Percentiles rank a stretch among this genome's conserved stretches.
phyloP scores from a whole-genome alignment of 1,139 yeast genomes.

The Debaryomyces robertsiae region DNA sequence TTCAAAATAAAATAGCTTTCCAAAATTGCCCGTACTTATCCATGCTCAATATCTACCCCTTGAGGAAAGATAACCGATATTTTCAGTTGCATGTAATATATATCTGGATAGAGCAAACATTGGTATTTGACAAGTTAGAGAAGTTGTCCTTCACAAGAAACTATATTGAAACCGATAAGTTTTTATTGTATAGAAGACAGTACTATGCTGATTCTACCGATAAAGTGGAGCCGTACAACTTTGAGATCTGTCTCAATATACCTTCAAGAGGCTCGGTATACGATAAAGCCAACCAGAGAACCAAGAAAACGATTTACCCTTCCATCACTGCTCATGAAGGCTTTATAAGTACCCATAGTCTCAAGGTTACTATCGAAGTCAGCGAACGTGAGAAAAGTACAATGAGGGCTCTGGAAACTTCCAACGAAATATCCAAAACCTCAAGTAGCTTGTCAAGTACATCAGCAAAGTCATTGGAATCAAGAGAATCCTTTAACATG shows the following conservation, averaged over 20 bases:
- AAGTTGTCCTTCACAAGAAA: slow-evolving; percentile 3
- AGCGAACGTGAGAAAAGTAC: slow-evolving; percentile 13
- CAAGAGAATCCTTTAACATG: slow-evolving; percentile 1
- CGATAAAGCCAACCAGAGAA: slow-evolving; percentile 4
- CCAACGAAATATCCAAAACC: slow-evolving; percentile 1
- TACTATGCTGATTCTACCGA: slow-evolving; percentile 12
- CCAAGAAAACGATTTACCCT: slow-evolving; percentile 16
- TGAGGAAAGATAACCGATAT: slow-evolving; percentile 7
- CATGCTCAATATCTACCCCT: slow-evolving; percentile 14
- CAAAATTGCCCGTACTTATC: slow-evolving; percentile 15
- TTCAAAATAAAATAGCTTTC: slow-evolving; percentile 20
- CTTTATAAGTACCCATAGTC: slow-evolving; percentile 15
- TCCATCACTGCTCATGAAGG: slow-evolving; percentile 13
- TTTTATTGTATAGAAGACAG: slow-evolving; percentile 12
- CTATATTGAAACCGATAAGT: slow-evolving; percentile 14
- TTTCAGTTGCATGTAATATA: slow-evolving; percentile 16
- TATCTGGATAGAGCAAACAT: slow-evolving; percentile 15
- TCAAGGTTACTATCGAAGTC: slow-evolving; percentile 18
- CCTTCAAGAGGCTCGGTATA: slow-evolving; percentile 7
- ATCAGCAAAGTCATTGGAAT: slow-evolving; percentile 7
- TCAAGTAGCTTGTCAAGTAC: slow-evolving; percentile 6
- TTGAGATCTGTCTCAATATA: slow-evolving; percentile 7
- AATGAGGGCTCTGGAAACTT: background rate
- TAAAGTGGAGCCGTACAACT: slow-evolving; percentile 6
- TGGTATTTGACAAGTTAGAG: slow-evolving; percentile 11